Evolutionary conservation across 108 stramenopile genomes (phyloP), one percentile per base, ranked within the genome.

Genomic region (Discostella pseudostelligera): DNA sequence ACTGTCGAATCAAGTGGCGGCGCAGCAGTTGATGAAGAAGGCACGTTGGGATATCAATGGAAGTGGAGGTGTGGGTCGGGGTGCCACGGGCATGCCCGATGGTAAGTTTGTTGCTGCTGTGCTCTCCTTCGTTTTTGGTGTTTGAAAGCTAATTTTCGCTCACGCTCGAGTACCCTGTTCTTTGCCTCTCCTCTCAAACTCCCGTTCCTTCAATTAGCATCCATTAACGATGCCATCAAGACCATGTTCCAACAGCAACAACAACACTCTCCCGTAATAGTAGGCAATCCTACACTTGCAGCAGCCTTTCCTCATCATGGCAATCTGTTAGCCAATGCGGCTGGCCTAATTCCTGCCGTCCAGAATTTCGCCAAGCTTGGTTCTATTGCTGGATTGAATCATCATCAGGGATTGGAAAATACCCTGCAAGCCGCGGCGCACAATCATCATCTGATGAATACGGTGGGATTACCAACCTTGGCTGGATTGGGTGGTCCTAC

Each of bases 301-400:
- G n/a, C 47, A 8, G 19, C 22, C 1, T 50, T 50, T 50, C 49
- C 21, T 24, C 22, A 25, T 6, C 4, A 17, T 8, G 5, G 17
- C 46, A 46, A 46, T 17, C 20, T 3, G 20, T 46, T 20, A 17
- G 20, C 25, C 50, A 51, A 51, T n/a, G 50, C 24, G 22, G 1
- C 25, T 1, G 50, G 80, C 11, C 85, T 78, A 4, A 87, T 3
- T 32, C 3, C 4, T 32, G 72, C 69, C 35, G 80, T 77, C 10
- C 82, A 73, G 36, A 80, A 79, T 49, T 84, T 87, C 40, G 83
- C 59, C 45, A 39, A 62, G 12, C 56, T 39, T 39, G 62, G 37
- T 2, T 50, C 49, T 20, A 50, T 50, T 11, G 49, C 25, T 24
- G 49, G 49, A 24, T 22, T 10, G 49, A 24, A 10, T 22, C 22